phyloP scores from a whole-genome alignment of 1,284 basidiomycete species.

The Vanrija sp. region DNA sequence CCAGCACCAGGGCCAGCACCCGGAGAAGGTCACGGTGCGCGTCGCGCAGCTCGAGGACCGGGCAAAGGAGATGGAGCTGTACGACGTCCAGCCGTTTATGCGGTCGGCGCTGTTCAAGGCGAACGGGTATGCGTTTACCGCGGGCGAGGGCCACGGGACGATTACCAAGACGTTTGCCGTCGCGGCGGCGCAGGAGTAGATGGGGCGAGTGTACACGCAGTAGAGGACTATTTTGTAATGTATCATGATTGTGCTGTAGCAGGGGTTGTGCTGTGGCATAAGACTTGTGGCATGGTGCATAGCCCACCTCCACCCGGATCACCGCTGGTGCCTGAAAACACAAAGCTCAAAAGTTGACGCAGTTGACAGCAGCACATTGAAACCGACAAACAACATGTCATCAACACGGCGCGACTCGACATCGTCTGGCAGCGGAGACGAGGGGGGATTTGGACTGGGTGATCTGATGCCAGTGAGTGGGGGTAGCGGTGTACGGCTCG shows the following conservation, averaged over 20 bases:
- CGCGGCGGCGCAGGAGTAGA: no score
- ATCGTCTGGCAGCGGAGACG: conserved; percentile 24
- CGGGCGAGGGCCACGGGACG: conserved; percentile 18
- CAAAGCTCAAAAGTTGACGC: no score
- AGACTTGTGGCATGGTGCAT: no score
- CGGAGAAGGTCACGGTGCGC: conserved; percentile 68
- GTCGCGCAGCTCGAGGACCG: conserved; percentile 74
- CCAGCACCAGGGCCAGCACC: conserved; percentile 64
- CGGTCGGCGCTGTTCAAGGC: conserved; percentile 76
- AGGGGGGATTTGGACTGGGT: conserved; percentile 42
- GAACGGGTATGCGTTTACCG: conserved; percentile 72
- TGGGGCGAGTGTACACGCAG: no score
- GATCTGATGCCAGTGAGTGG: conserved; percentile 46
- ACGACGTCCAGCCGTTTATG: conserved; percentile 81
- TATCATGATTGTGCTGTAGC: no score
- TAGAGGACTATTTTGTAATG: no score
- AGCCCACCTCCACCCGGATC: no score
- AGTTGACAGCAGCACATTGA: no score
- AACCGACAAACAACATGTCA: not conserved
- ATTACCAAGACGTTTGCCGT: conserved; percentile 45
- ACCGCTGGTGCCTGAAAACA: no score
- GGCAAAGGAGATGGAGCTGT: conserved; percentile 92
- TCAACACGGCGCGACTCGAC: not conserved
- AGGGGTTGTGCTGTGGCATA: no score
- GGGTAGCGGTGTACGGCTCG: no score